phyloP scores from a whole-genome alignment of 768 basidiomycete genomes.

The Lactarius quietus region DNA sequence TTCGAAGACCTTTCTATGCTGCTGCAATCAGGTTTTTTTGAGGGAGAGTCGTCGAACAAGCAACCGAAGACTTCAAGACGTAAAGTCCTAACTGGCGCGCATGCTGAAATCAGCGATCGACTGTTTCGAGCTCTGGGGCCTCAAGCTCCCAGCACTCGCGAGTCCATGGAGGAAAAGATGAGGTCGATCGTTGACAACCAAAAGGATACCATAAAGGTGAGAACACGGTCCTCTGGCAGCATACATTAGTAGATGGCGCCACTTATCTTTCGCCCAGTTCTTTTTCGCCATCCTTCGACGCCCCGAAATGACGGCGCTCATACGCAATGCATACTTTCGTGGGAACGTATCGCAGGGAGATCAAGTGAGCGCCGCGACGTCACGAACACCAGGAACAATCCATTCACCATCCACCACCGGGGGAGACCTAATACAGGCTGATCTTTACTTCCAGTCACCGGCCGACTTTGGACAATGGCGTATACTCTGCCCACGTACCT shows the following conservation, averaged over 20 bases:
- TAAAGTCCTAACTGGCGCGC: background rate
- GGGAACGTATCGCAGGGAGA: constrained; percentile 8
- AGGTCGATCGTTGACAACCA: background rate
- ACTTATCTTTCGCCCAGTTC: background rate
- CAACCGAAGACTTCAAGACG: background rate
- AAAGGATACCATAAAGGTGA: constrained; percentile 5
- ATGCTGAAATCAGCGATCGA: constrained; percentile 2
- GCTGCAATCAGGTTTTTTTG: constrained; percentile 4
- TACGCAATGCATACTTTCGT: constrained; percentile 13
- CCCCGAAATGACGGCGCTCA: background rate
- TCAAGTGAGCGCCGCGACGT: background rate
- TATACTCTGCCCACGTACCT: constrained; percentile 2
- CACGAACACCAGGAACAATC: background rate
- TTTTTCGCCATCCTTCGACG: background rate
- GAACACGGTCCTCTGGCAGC: background rate
- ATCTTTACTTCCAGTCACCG: constrained; percentile 17
- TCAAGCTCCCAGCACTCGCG: constrained; percentile 1
- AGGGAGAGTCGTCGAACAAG: background rate
- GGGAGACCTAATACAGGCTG: constrained; percentile 7
- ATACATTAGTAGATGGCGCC: background rate
- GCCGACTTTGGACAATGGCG: constrained; percentile 14
- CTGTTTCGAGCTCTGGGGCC: constrained; percentile 7
- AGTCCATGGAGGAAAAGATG: background rate
- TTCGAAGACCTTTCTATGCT: constrained; percentile 6
- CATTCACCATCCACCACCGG: background rate